Conservation (phyloP, 108 stramenopile species). For the Hondaea fermentalgiana region DNA sequence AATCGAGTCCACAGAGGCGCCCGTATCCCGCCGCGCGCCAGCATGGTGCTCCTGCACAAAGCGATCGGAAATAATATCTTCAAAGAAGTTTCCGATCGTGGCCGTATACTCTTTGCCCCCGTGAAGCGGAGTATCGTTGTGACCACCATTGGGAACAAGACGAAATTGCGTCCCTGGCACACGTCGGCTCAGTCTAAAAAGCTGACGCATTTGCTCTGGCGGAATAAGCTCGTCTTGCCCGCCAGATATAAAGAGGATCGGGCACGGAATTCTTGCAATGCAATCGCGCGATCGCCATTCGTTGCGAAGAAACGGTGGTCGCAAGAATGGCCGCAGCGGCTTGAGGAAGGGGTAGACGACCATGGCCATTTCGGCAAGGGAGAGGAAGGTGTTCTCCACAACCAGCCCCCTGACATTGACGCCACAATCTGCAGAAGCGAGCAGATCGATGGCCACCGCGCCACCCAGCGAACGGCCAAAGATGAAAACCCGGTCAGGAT, state of each 20-base stretch:
- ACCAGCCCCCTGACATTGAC: conserved; percentile 64
- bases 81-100: neutral
- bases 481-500: conserved; percentile 56
- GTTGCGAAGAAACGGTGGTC: conserved; percentile 68
- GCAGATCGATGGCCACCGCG: conserved; percentile 77
- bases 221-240: conserved; percentile 81
- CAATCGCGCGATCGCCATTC: conserved; percentile 63
- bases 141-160: conserved; percentile 67
- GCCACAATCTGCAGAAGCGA: conserved; percentile 42
- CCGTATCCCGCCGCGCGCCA: neutral
- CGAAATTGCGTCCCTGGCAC: conserved; percentile 19
- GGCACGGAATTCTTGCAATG: conserved; percentile 45
- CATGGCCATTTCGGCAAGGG: conserved; percentile 83
- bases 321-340: conserved; percentile 47
- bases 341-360: conserved; percentile 72
- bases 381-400: conserved; percentile 90
- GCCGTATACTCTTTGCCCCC: conserved; percentile 48
- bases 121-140: conserved; percentile 84
- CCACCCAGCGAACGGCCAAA: conserved; percentile 85
- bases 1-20: neutral
- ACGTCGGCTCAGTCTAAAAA: conserved; percentile 34
- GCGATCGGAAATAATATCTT: neutral
- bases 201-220: conserved; percentile 68
- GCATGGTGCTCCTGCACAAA: neutral
- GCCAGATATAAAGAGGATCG: conserved; percentile 77